These are phyloP conservation scores for Apiotrichum gracile DNA, from an alignment of 1,284 basidiomycete genomes.

Conservation along the genomic window DNA sequence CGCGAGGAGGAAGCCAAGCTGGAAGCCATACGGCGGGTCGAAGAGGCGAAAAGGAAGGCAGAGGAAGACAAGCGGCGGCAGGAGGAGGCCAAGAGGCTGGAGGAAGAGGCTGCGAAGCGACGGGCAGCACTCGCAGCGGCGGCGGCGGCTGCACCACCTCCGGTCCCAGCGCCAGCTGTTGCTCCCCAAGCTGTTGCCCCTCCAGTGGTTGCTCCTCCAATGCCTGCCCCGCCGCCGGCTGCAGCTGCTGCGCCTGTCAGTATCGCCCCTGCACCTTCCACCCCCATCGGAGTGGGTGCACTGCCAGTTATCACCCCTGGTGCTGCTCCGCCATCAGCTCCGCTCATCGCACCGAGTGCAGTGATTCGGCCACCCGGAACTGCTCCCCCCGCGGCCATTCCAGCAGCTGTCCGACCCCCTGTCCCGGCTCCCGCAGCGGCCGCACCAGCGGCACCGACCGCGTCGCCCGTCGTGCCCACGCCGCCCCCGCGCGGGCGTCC, in stretches of 20 bases:
- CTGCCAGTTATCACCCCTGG: too few species aligned
- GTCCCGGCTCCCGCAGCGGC: not conserved
- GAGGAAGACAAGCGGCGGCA: constrained; percentile 1
- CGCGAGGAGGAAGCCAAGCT: constrained; percentile 18
- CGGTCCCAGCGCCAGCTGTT: not conserved
- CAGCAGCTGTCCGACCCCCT: not conserved
- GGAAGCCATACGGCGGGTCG: constrained; percentile 11
- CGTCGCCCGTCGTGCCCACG: not conserved
- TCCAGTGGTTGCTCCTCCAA: not conserved
- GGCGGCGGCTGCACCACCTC: not conserved
- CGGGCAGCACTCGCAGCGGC: not conserved
- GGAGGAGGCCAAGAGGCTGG: constrained; percentile 1
- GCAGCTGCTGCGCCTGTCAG: too few species aligned
- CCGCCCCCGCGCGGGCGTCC: constrained; percentile 10
- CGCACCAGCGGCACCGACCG: not conserved
- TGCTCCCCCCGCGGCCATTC: not conserved
- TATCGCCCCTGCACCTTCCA: too few species aligned
- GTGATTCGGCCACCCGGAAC: not conserved
- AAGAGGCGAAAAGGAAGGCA: constrained; percentile 3
- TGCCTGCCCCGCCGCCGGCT: not conserved
- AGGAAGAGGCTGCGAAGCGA: not conserved
- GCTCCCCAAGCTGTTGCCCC: not conserved
- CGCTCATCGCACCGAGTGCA: too few species aligned
- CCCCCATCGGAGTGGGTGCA: too few species aligned
- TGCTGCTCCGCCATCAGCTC: too few species aligned